phyloP scores from a whole-genome alignment of 495 filamentous ascomycete species.

The Talaromyces borbonicus region DNA sequence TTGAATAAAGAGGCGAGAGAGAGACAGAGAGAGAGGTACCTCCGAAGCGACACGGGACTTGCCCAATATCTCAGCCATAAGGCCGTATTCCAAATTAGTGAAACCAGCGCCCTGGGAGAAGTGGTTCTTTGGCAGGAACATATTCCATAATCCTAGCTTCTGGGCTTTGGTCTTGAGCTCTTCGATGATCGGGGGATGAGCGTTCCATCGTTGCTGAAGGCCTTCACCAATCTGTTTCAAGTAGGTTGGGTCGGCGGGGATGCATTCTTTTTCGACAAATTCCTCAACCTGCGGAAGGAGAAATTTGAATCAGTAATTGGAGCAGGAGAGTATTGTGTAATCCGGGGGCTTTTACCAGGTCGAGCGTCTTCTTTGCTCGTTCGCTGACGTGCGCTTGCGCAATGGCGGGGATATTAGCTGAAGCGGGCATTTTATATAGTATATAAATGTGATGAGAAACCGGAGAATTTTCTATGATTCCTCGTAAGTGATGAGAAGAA shows the following conservation, averaged over 20 bases:
- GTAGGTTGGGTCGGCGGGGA: slow-evolving; percentile 72
- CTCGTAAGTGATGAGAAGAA: neutral
- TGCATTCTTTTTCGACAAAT: slow-evolving; percentile 95
- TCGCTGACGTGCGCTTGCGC: slow-evolving; percentile 66
- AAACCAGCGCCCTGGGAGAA: slow-evolving; percentile 90
- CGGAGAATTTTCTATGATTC: neutral
- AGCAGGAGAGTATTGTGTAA: neutral
- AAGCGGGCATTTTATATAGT: slow-evolving; percentile 45
- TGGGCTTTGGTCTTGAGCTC: slow-evolving; percentile 77
- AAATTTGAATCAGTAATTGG: neutral
- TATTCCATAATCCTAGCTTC: slow-evolving; percentile 90
- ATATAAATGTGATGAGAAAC: slow-evolving; percentile 4
- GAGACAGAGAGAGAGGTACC: slow-evolving; percentile 19
- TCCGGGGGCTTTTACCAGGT: slow-evolving; percentile 42
- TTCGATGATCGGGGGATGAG: slow-evolving; percentile 74
- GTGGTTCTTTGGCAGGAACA: slow-evolving; percentile 91
- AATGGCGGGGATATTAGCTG: slow-evolving; percentile 55
- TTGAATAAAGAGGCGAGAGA: neutral
- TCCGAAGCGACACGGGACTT: slow-evolving; percentile 71
- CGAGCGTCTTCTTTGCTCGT: slow-evolving; percentile 62
- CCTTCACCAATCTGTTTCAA: slow-evolving; percentile 69
- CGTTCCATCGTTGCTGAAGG: slow-evolving; percentile 56
- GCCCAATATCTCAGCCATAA: slow-evolving; percentile 88
- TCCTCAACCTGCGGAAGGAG: slow-evolving; percentile 57
- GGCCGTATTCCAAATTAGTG: slow-evolving; percentile 82